phyloP scores from a whole-genome alignment of 805 yeast genomes.

The Starmera pachycereana region DNA sequence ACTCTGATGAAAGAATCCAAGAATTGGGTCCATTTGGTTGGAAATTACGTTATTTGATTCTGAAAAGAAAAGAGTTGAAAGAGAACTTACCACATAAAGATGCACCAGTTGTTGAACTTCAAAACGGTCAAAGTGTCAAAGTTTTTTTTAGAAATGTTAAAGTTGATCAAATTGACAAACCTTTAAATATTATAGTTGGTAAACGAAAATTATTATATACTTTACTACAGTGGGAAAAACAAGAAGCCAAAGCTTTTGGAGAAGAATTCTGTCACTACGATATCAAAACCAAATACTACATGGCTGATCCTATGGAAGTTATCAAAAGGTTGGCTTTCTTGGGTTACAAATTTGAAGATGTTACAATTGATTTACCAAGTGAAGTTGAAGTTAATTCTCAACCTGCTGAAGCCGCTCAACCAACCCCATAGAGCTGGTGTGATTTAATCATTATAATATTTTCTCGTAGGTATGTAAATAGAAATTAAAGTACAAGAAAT shows the following conservation, averaged over 20 bases:
- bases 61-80: constrained; percentile 32
- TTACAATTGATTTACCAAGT: background rate
- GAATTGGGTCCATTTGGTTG: constrained; percentile 91
- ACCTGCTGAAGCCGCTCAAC: too few relatives aligned
- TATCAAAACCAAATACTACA: constrained; percentile 36
- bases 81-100: constrained; percentile 30
- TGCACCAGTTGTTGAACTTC: constrained; percentile 22
- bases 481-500: too few relatives aligned
- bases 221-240: constrained; percentile 41
- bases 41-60: constrained; percentile 71
- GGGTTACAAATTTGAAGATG: background rate
- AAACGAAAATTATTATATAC: constrained; percentile 49
- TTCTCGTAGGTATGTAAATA: too few relatives aligned
- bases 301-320: constrained; percentile 31
- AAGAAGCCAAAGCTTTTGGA: constrained; percentile 31
- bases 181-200: constrained; percentile 46
- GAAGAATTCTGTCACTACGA: constrained; percentile 34
- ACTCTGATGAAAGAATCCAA: constrained; percentile 80
- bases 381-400: too few relatives aligned
- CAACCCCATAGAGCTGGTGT: too few relatives aligned
- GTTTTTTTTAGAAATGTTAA: constrained; percentile 39
- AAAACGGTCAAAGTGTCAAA: constrained; percentile 22
- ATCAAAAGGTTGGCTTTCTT: constrained; percentile 32
- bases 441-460: too few relatives aligned
- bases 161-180: constrained; percentile 27